These are phyloP conservation scores for Mrakia blollopis DNA, from an alignment of 768 basidiomycete genomes.

Conservation along the genomic window DNA sequence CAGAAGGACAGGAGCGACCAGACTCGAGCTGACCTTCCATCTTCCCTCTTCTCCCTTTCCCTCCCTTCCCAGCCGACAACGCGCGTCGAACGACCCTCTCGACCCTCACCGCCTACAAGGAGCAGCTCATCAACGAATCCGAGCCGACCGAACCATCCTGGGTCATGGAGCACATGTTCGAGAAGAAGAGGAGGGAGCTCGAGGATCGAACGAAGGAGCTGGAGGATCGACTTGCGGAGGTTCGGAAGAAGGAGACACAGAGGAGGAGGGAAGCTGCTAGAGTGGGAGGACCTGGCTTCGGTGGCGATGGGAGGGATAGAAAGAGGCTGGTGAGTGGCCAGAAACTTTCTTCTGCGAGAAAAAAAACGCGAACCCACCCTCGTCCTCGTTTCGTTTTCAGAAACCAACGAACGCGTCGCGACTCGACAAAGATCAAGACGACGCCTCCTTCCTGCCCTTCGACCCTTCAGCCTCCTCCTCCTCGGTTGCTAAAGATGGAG, in stretches of 20 bases:
- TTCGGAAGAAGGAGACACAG: background rate
- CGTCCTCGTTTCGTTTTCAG: background rate
- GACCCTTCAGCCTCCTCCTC: constrained; percentile 34
- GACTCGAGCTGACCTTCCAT: background rate
- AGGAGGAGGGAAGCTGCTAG: constrained; percentile 1
- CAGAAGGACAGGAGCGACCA: background rate
- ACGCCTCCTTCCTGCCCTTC: constrained; percentile 71
- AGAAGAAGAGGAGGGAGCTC: constrained; percentile 59
- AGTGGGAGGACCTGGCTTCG: background rate
- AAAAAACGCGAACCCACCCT: background rate
- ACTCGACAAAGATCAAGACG: constrained; percentile 47
- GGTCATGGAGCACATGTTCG: constrained; percentile 68
- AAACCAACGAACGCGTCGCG: constrained; percentile 8
- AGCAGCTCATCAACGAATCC: background rate
- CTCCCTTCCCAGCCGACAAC: constrained; percentile 25
- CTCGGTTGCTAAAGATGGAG: constrained; percentile 34
- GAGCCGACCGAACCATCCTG: constrained; percentile 57
- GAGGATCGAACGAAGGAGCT: constrained; percentile 48
- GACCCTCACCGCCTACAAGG: constrained; percentile 9
- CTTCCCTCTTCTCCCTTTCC: background rate
- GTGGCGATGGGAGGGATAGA: constrained; percentile 34
- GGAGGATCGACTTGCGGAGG: background rate
- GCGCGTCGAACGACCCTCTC: constrained; percentile 26
- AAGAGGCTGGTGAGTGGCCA: constrained; percentile 56
- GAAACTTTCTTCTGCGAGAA: background rate